These are phyloP conservation scores for Hibiscus trionum DNA, from an alignment of 345 rosid genomes.

Conservation along the genomic window DNA sequence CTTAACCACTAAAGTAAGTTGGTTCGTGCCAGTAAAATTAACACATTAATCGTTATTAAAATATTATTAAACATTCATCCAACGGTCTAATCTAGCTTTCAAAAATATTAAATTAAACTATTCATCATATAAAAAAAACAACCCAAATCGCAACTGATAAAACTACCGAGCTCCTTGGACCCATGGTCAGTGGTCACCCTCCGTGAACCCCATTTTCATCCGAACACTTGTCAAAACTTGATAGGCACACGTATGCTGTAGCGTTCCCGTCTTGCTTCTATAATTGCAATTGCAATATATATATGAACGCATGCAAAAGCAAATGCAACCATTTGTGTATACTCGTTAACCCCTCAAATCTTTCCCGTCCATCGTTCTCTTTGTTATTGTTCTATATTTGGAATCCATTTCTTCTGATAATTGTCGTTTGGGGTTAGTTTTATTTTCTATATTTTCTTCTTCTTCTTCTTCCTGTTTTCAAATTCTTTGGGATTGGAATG, in stretches of 20 bases:
- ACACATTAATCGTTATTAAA: too few relatives aligned
- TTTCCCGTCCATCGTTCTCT: not conserved
- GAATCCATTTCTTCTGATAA: not conserved
- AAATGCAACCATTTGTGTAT: not conserved
- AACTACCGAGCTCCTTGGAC: not conserved
- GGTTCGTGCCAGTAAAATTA: too few relatives aligned
- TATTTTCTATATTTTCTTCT: not conserved
- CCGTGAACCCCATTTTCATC: not conserved
- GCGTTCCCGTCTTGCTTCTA: not conserved
- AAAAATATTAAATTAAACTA: too few relatives aligned
- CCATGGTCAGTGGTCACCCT: not conserved
- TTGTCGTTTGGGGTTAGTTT: not conserved
- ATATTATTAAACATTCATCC: too few relatives aligned
- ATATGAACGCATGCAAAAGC: not conserved
- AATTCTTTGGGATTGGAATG: not conserved
- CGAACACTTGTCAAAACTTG: not conserved
- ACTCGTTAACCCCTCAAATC: not conserved
- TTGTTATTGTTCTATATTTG: not conserved
- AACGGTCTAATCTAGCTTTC: too few relatives aligned
- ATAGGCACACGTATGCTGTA: not conserved
- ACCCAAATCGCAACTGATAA: not conserved
- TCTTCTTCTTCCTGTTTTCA: not conserved
- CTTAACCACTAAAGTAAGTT: too few relatives aligned
- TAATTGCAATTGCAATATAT: not conserved
- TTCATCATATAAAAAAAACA: not conserved